Percentiles rank a stretch among this genome's conserved stretches.
These are phyloP conservation scores for Solanum dulcamara DNA, from an alignment of 257 asterid genomes.

Conservation along the genomic window DNA sequence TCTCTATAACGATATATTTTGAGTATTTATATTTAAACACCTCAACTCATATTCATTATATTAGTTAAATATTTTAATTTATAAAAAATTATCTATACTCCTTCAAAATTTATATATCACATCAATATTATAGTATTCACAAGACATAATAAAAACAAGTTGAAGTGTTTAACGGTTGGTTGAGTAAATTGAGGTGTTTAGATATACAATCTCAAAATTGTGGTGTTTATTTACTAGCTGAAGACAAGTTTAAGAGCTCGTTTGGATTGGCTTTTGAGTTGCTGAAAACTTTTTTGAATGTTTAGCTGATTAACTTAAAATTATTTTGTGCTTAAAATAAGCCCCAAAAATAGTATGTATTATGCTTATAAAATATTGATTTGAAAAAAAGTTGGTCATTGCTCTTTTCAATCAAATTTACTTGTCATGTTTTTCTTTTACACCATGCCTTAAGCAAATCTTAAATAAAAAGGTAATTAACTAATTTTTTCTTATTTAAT, in stretches of 20 bases:
- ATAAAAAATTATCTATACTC: background rate
- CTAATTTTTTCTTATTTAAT: background rate
- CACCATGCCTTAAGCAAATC: background rate
- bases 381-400: background rate
- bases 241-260: background rate
- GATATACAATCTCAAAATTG: background rate
- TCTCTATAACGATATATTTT: background rate
- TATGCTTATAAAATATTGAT: background rate
- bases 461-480: background rate
- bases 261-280: no score
- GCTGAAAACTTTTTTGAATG: no score
- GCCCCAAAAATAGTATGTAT: no score
- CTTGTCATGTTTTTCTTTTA: background rate
- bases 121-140: background rate
- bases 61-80: background rate
- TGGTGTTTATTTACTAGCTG: background rate
- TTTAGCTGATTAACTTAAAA: no score
- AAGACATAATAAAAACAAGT: background rate
- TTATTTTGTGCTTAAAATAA: no score
- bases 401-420: background rate
- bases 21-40: accelerated
- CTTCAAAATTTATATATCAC: background rate
- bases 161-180: background rate
- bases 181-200: background rate
- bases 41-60: accelerated